Evolutionary conservation across 2,329 filamentous ascomycete genomes (phyloP).

Genomic region (Lecanosticta acicola): DNA sequence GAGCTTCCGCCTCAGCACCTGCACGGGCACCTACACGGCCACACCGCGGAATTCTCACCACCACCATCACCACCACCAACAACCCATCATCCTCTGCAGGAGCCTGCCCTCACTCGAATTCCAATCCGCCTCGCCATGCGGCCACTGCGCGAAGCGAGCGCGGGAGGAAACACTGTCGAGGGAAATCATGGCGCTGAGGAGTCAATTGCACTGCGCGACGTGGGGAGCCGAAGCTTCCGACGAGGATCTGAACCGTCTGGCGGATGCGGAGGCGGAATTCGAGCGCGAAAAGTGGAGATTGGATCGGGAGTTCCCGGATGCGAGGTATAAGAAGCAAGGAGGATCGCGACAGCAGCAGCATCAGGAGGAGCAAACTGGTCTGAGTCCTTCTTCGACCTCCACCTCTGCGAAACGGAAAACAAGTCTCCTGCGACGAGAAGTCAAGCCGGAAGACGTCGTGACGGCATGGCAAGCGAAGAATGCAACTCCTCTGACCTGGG

Average conservation of each 20-base stretch:
- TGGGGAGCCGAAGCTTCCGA: background rate
- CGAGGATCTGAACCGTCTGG: slow-evolving; percentile 1
- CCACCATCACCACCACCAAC: slow-evolving; percentile 2
- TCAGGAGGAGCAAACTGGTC: too few relatives aligned
- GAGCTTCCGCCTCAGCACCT: slow-evolving; percentile 29
- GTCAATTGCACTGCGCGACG: background rate
- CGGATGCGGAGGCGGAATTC: slow-evolving; percentile 5
- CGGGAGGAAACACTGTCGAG: background rate
- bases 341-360: background rate
- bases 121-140: slow-evolving; percentile 18
- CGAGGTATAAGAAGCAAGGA: background rate
- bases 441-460: slow-evolving; percentile 22
- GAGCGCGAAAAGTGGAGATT: slow-evolving; percentile 6
- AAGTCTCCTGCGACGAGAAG: slow-evolving; percentile 20
- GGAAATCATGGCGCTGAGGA: background rate
- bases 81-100: background rate
- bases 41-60: too few relatives aligned
- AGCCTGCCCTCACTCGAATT: slow-evolving; percentile 11
- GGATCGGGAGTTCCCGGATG: slow-evolving; percentile 9
- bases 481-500: background rate
- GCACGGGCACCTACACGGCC: slow-evolving; percentile 30
- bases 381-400: background rate
- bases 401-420: background rate
- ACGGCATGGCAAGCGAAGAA: background rate
- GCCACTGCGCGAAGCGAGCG: slow-evolving; percentile 7